Evolutionary conservation across 768 basidiomycete species (phyloP).

Genomic region (Sarcomyxa edulis): DNA sequence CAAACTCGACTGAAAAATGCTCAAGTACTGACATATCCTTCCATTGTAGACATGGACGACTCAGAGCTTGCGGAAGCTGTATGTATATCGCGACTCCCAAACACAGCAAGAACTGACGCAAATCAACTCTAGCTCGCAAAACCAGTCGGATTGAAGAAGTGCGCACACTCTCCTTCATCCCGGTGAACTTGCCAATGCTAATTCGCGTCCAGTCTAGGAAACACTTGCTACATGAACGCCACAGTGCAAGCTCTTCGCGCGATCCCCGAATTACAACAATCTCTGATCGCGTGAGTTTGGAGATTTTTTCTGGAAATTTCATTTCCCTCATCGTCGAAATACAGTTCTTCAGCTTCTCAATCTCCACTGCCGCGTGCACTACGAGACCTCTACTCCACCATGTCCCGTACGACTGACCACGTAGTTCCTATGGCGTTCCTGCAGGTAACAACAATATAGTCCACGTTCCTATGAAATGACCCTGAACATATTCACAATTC

Average conservation of each 20-base stretch:
- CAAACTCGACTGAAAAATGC: too few species aligned
- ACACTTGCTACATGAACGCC: constrained; percentile 98
- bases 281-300: constrained; percentile 52
- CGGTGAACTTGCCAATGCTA: not conserved
- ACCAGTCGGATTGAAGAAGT: constrained; percentile 83
- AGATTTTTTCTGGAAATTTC: not conserved
- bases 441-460: constrained; percentile 29
- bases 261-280: constrained; percentile 82
- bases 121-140: constrained; percentile 63
- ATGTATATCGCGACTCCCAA: constrained; percentile 19
- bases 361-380: constrained; percentile 43
- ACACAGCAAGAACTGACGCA: too few species aligned
- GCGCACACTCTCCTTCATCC: constrained; percentile 14
- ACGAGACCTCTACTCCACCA: constrained; percentile 63
- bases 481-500: not conserved
- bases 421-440: constrained; percentile 72
- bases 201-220: constrained; percentile 55
- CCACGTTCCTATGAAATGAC: not conserved
- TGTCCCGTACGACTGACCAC: constrained; percentile 72
- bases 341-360: too few species aligned
- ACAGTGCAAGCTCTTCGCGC: constrained; percentile 91
- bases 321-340: not conserved
- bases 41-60: constrained; percentile 74
- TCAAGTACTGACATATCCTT: too few species aligned
- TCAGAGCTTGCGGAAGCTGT: constrained; percentile 76